Percentiles rank a stretch among this genome's conserved stretches.
Evolutionary conservation across 257 asterid species (phyloP).

Genomic region (Pogostemon cablin): DNA sequence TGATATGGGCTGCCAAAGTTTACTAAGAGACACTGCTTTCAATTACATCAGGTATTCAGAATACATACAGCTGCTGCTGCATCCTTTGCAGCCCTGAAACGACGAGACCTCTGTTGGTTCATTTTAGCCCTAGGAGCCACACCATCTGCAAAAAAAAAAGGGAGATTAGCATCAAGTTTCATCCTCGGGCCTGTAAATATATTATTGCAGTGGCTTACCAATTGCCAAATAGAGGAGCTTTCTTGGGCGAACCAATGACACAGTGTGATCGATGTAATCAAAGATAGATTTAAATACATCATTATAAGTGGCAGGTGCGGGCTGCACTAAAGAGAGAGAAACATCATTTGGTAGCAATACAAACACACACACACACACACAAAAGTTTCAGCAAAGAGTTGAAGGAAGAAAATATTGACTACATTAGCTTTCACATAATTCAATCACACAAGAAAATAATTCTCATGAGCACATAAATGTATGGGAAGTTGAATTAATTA

Average conservation of each 20-base stretch:
- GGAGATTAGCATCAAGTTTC: conserved; percentile 19
- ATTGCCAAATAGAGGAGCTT: conserved; percentile 94
- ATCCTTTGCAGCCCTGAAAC: conserved; percentile 99
- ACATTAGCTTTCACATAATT: background rate
- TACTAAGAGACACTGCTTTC: conserved; percentile 22
- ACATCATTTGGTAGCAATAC: conserved; percentile 17
- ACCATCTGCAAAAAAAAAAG: conserved; percentile 62
- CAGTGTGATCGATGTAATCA: conserved; percentile 88
- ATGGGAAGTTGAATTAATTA: conserved; percentile 8
- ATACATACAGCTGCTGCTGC: conserved; percentile 89
- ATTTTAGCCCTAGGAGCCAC: conserved; percentile 99
- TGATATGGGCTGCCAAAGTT: conserved; percentile 20
- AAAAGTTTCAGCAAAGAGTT: conserved; percentile 23
- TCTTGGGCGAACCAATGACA: conserved; percentile 91
- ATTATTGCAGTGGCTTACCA: conserved; percentile 54
- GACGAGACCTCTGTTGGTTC: conserved; percentile 98
- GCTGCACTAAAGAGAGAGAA: conserved; percentile 56
- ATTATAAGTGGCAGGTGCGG: conserved; percentile 81
- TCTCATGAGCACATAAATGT: conserved; percentile 16
- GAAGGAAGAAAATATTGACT: conserved; percentile 12
- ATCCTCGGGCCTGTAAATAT: conserved; percentile 25
- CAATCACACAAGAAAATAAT: conserved; percentile 15
- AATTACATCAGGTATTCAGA: conserved; percentile 27
- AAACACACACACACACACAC: conserved; percentile 1
- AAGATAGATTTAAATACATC: conserved; percentile 84